Base-by-base conservation (phyloP, 208 protist genomes). In the Phytomonas sp. region DNA sequence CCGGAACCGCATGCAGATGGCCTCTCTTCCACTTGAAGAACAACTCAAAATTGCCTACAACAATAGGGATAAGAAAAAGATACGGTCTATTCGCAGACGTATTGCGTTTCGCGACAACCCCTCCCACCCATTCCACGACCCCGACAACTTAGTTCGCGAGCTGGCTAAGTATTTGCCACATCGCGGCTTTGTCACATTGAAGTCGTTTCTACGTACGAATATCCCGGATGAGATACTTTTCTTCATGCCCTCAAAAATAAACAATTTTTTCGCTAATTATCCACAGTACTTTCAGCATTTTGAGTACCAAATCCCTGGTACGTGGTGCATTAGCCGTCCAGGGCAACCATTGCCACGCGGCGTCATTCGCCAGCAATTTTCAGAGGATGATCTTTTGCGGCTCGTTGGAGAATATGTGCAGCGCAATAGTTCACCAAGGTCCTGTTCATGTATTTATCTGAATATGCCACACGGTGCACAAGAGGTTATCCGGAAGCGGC, bases 261-360 rank as follows among this genome's bases (percentile, higher is more conserved):
- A 88, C 79, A 90, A 81, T 70, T 94, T 96, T 64, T 96, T 96
- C 72, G 78, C 60, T 29, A 79, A 77, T 70, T 87, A 94, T 66
- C 92, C 92, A 37, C 87, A 94, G 77, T 94, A 90, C 70, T 96
- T 94, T 67, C 78, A 81, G 33, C 77, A 84, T 45, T 96, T 94
- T 65, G 92, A 96, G 79, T 89, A 90, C 69, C 83, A 92, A 69
- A 60, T 80, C 36, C 72, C 89, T 1, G 82, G 81, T 8, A 73
- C 49, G 59, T 96, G 88, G 89, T 89, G 83, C 63, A 12, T 96
- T 26, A 80, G 78, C 62, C 74, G 83, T 19, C 87, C 89, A 19
- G 89, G 86, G 36, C 78, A 87, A 52, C 87, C 87, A 8, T 79
- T 94, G 19, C 92, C 92, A 4, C 81, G 86, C 32, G 92, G 92